phyloP scores from a whole-genome alignment of 768 basidiomycete genomes.

The Phaffia tasmanica region DNA sequence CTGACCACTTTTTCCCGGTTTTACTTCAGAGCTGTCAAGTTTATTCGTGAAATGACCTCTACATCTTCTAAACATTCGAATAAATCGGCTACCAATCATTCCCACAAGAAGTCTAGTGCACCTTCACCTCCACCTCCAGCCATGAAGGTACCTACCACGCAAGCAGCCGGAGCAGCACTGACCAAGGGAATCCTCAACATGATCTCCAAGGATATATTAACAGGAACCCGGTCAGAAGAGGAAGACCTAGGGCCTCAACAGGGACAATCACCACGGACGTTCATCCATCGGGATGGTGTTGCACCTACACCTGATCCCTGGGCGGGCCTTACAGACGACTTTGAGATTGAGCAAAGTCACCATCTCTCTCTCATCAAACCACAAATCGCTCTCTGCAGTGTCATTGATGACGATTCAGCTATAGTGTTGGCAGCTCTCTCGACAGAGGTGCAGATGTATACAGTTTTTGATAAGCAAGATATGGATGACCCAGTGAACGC shows the following conservation, averaged over 20 bases:
- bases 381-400: constrained; percentile 68
- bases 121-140: constrained; percentile 1
- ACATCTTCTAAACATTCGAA: neutral
- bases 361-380: constrained; percentile 82
- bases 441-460: constrained; percentile 63
- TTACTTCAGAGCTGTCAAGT: constrained; percentile 58
- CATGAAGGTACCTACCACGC: neutral
- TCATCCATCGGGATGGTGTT: constrained; percentile 13
- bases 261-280: neutral
- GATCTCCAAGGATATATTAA: constrained; percentile 14
- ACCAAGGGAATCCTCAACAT: constrained; percentile 18
- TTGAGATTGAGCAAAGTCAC: constrained; percentile 48
- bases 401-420: constrained; percentile 47
- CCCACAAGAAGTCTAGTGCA: neutral
- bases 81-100: neutral
- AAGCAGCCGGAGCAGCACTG: neutral
- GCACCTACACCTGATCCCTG: constrained; percentile 17
- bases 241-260: too few species aligned
- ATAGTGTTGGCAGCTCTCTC: constrained; percentile 68
- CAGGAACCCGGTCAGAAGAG: constrained; percentile 9
- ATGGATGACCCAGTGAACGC: constrained; percentile 73
- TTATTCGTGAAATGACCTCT: constrained; percentile 69
- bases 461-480: constrained; percentile 67
- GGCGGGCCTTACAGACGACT: constrained; percentile 34
- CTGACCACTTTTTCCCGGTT: neutral